Percentiles rank a stretch among this genome's conserved stretches.
phyloP scores from a whole-genome alignment of 2,329 filamentous ascomycete species.

The Penicillium sp. region DNA sequence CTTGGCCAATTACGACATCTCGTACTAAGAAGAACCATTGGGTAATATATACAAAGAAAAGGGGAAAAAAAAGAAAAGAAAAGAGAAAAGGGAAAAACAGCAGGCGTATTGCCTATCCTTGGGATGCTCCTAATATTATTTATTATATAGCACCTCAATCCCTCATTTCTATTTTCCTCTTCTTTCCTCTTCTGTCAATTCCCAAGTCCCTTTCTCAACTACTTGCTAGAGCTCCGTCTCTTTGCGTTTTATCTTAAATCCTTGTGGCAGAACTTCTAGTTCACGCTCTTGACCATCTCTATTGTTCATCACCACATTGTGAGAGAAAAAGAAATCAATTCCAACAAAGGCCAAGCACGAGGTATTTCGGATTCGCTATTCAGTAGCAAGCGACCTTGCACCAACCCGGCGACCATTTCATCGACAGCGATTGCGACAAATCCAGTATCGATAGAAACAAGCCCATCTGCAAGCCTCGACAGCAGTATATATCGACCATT shows the following conservation, averaged over 20 bases:
- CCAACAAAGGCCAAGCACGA: constrained; percentile 2
- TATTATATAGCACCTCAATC: constrained; percentile 17
- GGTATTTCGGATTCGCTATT: constrained; percentile 8
- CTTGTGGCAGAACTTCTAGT: background rate
- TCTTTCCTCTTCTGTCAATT: constrained; percentile 1
- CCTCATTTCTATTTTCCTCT: background rate
- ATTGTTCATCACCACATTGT: background rate
- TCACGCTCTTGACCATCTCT: background rate
- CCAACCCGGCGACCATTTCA: background rate
- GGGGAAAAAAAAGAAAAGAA: background rate
- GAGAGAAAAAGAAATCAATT: constrained; percentile 11
- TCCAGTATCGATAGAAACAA: background rate
- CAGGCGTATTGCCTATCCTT: background rate
- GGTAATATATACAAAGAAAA: constrained; percentile 5
- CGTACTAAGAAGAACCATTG: background rate
- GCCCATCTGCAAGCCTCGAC: background rate
- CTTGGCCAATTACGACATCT: background rate
- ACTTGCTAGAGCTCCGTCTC: background rate
- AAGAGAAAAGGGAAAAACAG: constrained; percentile 3
- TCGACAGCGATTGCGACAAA: constrained; percentile 3
- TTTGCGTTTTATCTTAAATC: background rate
- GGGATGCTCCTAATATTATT: constrained; percentile 7
- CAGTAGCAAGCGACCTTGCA: constrained; percentile 11
- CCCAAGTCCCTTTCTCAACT: background rate
- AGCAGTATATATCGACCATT: constrained; percentile 4